Evolutionary conservation across 2,329 filamentous ascomycete genomes (phyloP).

Genomic region (Venturia aucupariae): DNA sequence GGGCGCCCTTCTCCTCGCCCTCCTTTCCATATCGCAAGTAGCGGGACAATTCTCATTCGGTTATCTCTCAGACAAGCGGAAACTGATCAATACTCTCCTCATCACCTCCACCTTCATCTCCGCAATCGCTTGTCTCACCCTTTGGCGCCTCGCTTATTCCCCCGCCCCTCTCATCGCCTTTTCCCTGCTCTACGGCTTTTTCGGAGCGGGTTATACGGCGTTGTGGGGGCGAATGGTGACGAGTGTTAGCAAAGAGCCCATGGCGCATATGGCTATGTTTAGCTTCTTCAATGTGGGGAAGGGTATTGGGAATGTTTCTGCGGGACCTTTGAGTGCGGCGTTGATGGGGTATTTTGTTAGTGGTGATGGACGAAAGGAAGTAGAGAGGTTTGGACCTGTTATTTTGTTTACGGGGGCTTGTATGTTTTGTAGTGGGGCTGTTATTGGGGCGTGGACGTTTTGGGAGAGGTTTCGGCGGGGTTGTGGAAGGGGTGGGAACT

Average conservation of each 20-base stretch:
- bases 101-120: slow-evolving; percentile 12
- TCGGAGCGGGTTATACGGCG: slow-evolving; percentile 14
- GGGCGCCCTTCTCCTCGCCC: slow-evolving; percentile 9
- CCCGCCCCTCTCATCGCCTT: slow-evolving; percentile 10
- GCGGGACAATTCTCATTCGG: slow-evolving; percentile 8
- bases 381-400: background rate
- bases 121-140: background rate
- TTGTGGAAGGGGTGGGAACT: too few relatives aligned
- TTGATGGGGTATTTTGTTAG: background rate
- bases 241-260: slow-evolving; percentile 10
- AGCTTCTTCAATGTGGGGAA: slow-evolving; percentile 7
- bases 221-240: slow-evolving; percentile 12
- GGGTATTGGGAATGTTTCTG: slow-evolving; percentile 11
- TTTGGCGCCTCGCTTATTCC: slow-evolving; percentile 11
- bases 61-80: slow-evolving; percentile 7
- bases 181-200: slow-evolving; percentile 12
- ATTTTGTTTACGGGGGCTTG: background rate
- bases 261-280: slow-evolving; percentile 8
- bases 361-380: background rate
- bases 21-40: slow-evolving; percentile 7
- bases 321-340: slow-evolving; percentile 9
- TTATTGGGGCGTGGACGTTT: background rate
- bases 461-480: background rate
- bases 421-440: background rate
- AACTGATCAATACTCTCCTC: background rate